Evolutionary conservation across 345 rosid genomes (phyloP).

Genomic region (Pistacia vera): DNA sequence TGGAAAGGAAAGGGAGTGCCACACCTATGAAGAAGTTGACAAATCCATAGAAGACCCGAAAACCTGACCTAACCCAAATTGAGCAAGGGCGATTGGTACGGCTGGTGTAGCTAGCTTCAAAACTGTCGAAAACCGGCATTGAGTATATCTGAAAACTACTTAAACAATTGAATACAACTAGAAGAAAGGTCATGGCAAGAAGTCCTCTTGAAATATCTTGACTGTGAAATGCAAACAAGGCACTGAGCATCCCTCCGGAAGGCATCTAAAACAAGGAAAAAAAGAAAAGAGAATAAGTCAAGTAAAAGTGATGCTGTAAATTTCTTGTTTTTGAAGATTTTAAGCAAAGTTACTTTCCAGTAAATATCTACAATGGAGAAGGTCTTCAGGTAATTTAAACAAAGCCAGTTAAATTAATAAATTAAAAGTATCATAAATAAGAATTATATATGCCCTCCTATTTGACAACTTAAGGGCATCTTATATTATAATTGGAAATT

Average conservation of each 20-base stretch:
- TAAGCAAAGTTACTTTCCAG: too few species aligned
- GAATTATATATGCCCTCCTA: neutral
- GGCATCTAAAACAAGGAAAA: conserved; percentile 64
- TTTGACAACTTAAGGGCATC: neutral
- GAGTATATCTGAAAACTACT: conserved; percentile 98
- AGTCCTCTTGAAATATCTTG: conserved; percentile 90
- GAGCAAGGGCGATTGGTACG: conserved; percentile 96
- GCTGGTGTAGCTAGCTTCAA: conserved; percentile 95
- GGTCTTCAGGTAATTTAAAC: neutral
- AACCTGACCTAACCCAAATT: conserved; percentile 91
- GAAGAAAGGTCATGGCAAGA: conserved; percentile 81
- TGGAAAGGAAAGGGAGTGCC: conserved; percentile 89
- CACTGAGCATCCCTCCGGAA: conserved; percentile 84
- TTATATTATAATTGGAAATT: neutral
- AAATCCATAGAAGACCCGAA: conserved; percentile 86
- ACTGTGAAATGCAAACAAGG: conserved; percentile 82
- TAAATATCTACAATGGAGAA: neutral
- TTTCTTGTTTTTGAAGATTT: too few species aligned
- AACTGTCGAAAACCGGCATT: conserved; percentile 94
- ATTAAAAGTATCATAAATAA: neutral
- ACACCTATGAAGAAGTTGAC: conserved; percentile 85
- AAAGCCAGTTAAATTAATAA: neutral
- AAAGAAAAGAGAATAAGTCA: neutral
- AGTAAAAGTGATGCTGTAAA: neutral
- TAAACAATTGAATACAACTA: conserved; percentile 87